Percentiles rank a stretch among this genome's conserved stretches.
phyloP scores from a whole-genome alignment of 2,329 filamentous ascomycete genomes.

The Fusarium ambrosium region DNA sequence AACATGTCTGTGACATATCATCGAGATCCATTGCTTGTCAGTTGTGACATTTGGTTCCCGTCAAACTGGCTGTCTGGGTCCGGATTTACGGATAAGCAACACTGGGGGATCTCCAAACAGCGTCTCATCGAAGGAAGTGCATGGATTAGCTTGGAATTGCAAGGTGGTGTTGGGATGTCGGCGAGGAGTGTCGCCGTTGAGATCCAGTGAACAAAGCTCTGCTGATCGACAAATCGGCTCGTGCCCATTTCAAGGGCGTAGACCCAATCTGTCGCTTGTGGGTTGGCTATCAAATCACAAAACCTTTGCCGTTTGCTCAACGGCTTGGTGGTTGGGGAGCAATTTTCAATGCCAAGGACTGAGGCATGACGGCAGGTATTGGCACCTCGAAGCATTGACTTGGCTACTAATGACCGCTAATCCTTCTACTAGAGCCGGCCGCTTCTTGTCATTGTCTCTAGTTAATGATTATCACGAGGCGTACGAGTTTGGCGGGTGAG shows the following conservation, averaged over 20 bases:
- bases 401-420: neutral
- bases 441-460: neutral
- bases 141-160: neutral
- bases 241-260: neutral
- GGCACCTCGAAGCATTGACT: neutral
- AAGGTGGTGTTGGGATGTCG: neutral
- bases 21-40: conserved; percentile 3
- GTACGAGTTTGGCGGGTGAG: neutral
- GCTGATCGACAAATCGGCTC: neutral
- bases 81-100: neutral
- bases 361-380: neutral
- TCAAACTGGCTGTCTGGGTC: neutral
- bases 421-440: neutral
- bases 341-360: conserved; percentile 5
- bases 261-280: neutral
- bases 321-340: neutral
- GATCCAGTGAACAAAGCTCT: neutral
- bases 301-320: neutral
- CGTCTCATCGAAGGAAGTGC: neutral
- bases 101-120: neutral
- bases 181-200: neutral
- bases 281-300: neutral
- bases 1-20: neutral
- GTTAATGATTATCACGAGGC: neutral
- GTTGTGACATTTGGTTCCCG: neutral